Conservation (phyloP, 1,284 basidiomycete genomes). For the Heterobasidion annosum region DNA sequence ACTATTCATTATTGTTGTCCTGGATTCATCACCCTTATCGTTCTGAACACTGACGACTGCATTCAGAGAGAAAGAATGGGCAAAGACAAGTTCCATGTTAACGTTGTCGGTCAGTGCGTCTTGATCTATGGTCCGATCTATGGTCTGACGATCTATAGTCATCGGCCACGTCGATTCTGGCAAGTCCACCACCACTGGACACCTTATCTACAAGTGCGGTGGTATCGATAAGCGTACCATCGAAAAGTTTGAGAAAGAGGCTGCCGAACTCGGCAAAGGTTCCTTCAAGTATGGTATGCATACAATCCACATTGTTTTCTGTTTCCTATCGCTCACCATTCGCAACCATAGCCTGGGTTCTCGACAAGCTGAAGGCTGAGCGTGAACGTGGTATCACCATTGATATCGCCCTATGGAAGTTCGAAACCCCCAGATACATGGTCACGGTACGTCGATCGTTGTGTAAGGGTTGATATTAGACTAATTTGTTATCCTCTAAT, state of each 20-base stretch:
- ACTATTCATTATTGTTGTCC: no score
- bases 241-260: conserved; percentile 99
- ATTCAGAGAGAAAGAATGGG: conserved; percentile 61
- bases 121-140: conserved; percentile 4
- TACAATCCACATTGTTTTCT: conserved; percentile 13
- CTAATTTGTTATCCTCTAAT: conserved; percentile 6
- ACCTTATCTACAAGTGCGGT: conserved; percentile 99
- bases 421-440: conserved; percentile 92
- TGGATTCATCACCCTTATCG: no score
- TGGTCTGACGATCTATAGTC: conserved; percentile 40
- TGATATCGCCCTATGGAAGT: conserved; percentile 99
- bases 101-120: conserved; percentile 62
- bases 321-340: conserved; percentile 9
- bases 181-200: conserved; percentile 99
- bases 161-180: conserved; percentile 97
- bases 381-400: conserved; percentile 99
- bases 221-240: conserved; percentile 99
- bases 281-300: conserved; percentile 92
- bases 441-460: conserved; percentile 58
- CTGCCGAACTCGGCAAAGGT: conserved; percentile 98
- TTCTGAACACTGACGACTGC: no score
- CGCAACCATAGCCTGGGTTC: conserved; percentile 80
- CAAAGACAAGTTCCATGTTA: conserved; percentile 86
- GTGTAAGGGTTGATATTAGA: background rate
- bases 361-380: conserved; percentile 99